A percentile compares a stretch with the other conserved stretches of the same genome.
Conservation (phyloP, 345 rosid genomes). For the Melastoma malabathricum region DNA sequence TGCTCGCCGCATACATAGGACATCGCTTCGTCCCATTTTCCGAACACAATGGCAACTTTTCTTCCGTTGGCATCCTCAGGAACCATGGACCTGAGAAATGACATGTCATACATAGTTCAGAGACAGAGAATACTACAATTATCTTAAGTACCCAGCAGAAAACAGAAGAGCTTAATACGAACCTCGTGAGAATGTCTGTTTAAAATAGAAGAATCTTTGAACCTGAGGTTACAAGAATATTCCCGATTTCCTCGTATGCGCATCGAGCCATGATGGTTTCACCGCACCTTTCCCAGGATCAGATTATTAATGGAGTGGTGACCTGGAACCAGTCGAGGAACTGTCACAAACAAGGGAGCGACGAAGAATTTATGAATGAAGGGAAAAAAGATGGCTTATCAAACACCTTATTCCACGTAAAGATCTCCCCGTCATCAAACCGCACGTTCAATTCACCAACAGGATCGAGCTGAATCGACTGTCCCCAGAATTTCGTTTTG, state of each 20-base stretch:
- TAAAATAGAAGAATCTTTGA: conserved; percentile 83
- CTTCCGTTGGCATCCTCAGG: conserved; percentile 50
- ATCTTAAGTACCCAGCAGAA: no score
- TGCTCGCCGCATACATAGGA: conserved; percentile 30
- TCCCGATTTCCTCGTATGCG: conserved; percentile 63
- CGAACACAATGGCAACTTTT: conserved; percentile 62
- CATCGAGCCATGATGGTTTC: conserved; percentile 93
- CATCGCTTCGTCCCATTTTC: conserved; percentile 95
- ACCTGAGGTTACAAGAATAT: no score
- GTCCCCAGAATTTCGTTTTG: conserved; percentile 92
- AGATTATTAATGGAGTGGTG: conserved; percentile 88
- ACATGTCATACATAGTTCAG: no score
- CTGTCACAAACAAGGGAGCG: no score
- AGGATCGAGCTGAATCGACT: conserved; percentile 93
- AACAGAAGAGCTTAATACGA: conserved; percentile 4
- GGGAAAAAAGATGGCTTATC: no score
- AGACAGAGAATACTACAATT: no score
- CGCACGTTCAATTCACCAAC: conserved; percentile 70
- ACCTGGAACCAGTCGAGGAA: conserved; percentile 29
- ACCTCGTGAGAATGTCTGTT: conserved; percentile 96
- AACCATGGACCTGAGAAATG: conserved; percentile 59
- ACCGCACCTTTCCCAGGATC: conserved; percentile 76
- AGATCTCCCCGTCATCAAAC: conserved; percentile 94
- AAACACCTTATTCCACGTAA: conserved; percentile 91
- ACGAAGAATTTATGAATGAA: no score